Percentiles rank a stretch among this genome's conserved stretches.
These are phyloP conservation scores for Tolypocladium guangdongense DNA, from an alignment of 2,329 filamentous ascomycete genomes.

Conservation along the genomic window DNA sequence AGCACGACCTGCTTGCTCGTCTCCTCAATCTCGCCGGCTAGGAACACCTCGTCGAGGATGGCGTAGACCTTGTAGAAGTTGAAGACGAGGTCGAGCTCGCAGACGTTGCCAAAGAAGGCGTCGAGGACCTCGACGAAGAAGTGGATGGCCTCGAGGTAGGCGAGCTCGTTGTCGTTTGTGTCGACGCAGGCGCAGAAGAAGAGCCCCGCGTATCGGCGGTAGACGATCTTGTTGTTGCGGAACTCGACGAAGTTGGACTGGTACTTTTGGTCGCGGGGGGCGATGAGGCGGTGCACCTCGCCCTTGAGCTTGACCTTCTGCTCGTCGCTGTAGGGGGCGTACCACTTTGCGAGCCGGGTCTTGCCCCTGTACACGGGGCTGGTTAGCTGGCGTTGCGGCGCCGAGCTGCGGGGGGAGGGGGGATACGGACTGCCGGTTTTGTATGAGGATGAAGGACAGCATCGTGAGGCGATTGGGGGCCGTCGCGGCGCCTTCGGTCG, in stretches of 20 bases:
- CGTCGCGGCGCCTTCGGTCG: not conserved
- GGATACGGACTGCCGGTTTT: slow-evolving; percentile 67
- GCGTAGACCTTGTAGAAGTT: slow-evolving; percentile 88
- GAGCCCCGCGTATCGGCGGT: slow-evolving; percentile 90
- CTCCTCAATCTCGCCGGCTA: slow-evolving; percentile 97
- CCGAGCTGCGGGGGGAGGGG: not conserved
- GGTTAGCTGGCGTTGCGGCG: slow-evolving; percentile 1
- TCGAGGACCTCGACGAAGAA: slow-evolving; percentile 99
- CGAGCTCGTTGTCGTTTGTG: slow-evolving; percentile 96
- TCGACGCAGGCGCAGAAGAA: slow-evolving; percentile 99
- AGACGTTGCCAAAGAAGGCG: slow-evolving; percentile 98
- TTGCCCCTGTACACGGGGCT: slow-evolving; percentile 61
- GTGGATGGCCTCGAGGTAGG: slow-evolving; percentile 94
- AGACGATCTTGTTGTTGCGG: slow-evolving; percentile 91
- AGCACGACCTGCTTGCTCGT: slow-evolving; percentile 97
- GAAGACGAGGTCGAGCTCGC: slow-evolving; percentile 85
- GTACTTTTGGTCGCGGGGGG: slow-evolving; percentile 96
- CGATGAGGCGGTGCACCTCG: slow-evolving; percentile 96
- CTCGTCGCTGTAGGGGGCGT: slow-evolving; percentile 95
- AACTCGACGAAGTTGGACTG: slow-evolving; percentile 99
- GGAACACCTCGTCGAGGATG: slow-evolving; percentile 94
- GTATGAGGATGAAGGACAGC: slow-evolving; percentile 81
- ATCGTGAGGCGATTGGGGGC: slow-evolving; percentile 25
- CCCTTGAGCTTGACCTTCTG: slow-evolving; percentile 99
- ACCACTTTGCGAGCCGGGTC: slow-evolving; percentile 97